These are phyloP conservation scores for Haplosporangium sp. DNA, from an alignment of 371 early-diverging fungal genomes.

Conservation along the genomic window DNA sequence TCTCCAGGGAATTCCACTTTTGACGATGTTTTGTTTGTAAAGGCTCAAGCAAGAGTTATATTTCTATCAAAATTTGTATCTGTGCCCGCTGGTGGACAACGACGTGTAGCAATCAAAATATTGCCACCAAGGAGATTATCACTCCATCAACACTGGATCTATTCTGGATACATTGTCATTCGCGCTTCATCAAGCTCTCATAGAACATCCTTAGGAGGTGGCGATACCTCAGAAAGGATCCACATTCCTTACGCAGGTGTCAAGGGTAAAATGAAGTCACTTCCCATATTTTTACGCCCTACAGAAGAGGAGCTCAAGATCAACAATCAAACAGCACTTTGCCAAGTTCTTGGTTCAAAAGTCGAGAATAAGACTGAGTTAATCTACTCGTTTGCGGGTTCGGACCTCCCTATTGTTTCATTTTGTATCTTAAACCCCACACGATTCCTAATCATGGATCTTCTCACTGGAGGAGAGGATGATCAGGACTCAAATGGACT, in stretches of 20 bases:
- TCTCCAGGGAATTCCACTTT: neutral
- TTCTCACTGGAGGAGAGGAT: conserved; percentile 2
- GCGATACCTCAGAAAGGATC: conserved; percentile 7
- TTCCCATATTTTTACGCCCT: conserved; percentile 38
- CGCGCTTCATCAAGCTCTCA: neutral
- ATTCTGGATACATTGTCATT: conserved; percentile 47
- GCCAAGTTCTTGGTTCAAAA: conserved; percentile 16
- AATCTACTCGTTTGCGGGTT: conserved; percentile 10
- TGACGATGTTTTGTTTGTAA: conserved; percentile 16
- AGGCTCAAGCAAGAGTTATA: conserved; percentile 8
- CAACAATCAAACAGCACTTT: conserved; percentile 17
- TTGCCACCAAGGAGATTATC: conserved; percentile 13
- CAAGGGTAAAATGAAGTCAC: conserved; percentile 31
- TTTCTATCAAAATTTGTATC: conserved; percentile 1
- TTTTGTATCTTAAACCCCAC: conserved; percentile 43
- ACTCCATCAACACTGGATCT: conserved; percentile 34
- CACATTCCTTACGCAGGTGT: conserved; percentile 53
- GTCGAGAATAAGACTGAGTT: conserved; percentile 14
- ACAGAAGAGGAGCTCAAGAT: conserved; percentile 11
- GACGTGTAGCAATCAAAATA: conserved; percentile 20
- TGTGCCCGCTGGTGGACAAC: conserved; percentile 22
- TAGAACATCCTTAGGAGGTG: neutral
- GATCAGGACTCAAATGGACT: neutral
- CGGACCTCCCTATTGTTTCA: conserved; percentile 14
- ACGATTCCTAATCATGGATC: conserved; percentile 21